phyloP scores from a whole-genome alignment of 805 yeast genomes.

The Naumovozyma dairenensis region DNA sequence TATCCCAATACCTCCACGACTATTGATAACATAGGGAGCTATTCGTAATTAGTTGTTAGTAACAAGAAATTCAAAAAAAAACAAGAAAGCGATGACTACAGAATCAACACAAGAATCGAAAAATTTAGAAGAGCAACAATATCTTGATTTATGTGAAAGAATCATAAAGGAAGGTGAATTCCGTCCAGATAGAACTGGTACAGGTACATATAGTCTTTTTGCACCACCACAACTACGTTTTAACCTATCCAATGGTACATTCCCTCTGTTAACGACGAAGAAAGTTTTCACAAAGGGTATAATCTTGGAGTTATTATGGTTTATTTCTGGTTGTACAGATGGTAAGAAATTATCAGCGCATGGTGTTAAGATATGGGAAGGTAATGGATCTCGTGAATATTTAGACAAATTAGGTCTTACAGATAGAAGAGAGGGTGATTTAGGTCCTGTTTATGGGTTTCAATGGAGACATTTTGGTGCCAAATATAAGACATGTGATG shows the following conservation, averaged over 20 bases:
- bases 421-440: constrained; percentile 80
- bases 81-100: constrained; percentile 7
- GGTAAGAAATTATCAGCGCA: constrained; percentile 66
- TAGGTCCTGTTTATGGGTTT: constrained; percentile 98
- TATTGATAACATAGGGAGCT: no score
- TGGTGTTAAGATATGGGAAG: constrained; percentile 98
- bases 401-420: constrained; percentile 74
- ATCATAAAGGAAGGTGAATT: constrained; percentile 80
- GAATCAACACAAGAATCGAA: no score
- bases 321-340: constrained; percentile 81
- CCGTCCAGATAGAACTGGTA: constrained; percentile 94
- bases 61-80: constrained; percentile 13
- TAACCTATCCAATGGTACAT: constrained; percentile 54
- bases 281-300: constrained; percentile 85
- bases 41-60: no score
- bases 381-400: constrained; percentile 90
- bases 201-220: constrained; percentile 84
- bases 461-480: constrained; percentile 99
- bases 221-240: constrained; percentile 96
- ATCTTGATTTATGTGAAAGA: constrained; percentile 66
- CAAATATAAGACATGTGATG: constrained; percentile 72
- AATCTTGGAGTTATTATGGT: constrained; percentile 87
- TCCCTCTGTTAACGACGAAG: constrained; percentile 90
- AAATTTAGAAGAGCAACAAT: constrained; percentile 65
- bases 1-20: no score